Evolutionary conservation across 257 asterid species (phyloP).

Genomic region (Parsonsia alboflavescens): DNA sequence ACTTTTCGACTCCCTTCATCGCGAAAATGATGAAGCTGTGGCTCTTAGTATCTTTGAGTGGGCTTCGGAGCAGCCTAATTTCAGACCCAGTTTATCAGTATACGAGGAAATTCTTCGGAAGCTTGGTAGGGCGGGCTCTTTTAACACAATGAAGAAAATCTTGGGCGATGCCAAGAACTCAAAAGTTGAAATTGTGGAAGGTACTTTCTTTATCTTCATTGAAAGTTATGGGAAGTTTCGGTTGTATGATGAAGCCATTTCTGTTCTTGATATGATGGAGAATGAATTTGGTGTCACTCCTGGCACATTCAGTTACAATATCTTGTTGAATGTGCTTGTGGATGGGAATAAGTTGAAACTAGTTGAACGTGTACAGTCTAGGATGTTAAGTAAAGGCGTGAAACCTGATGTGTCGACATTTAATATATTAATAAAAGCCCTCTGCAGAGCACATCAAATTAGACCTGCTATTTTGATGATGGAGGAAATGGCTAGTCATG

Average conservation of each 20-base stretch:
- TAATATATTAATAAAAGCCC: slow-evolving; percentile 77
- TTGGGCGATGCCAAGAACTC: slow-evolving; percentile 59
- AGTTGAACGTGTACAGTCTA: slow-evolving; percentile 70
- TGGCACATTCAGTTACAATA: slow-evolving; percentile 53
- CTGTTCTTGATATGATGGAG: slow-evolving; percentile 65
- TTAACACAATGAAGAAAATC: slow-evolving; percentile 44
- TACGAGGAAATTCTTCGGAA: slow-evolving; percentile 66
- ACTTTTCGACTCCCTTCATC: slow-evolving; percentile 59
- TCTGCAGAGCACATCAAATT: slow-evolving; percentile 85
- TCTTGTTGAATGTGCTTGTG: slow-evolving; percentile 74
- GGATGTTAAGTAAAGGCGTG: slow-evolving; percentile 48
- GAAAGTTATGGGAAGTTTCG: slow-evolving; percentile 64
- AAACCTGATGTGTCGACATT: slow-evolving; percentile 79
- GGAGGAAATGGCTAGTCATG: slow-evolving; percentile 83
- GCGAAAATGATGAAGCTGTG: slow-evolving; percentile 48
- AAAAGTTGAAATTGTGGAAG: slow-evolving; percentile 38
- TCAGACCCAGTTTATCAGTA: slow-evolving; percentile 44
- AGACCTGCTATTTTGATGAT: slow-evolving; percentile 86
- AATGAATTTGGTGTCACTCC: slow-evolving; percentile 54
- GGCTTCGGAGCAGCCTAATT: slow-evolving; percentile 76
- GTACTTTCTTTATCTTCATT: slow-evolving; percentile 56
- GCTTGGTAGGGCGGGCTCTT: slow-evolving; percentile 67
- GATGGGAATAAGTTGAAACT: slow-evolving; percentile 72
- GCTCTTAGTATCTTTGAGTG: slow-evolving; percentile 61
- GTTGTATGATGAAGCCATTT: slow-evolving; percentile 59